These are phyloP conservation scores for Claviceps sp. DNA, from an alignment of 2,329 filamentous ascomycete genomes.

Conservation along the genomic window DNA sequence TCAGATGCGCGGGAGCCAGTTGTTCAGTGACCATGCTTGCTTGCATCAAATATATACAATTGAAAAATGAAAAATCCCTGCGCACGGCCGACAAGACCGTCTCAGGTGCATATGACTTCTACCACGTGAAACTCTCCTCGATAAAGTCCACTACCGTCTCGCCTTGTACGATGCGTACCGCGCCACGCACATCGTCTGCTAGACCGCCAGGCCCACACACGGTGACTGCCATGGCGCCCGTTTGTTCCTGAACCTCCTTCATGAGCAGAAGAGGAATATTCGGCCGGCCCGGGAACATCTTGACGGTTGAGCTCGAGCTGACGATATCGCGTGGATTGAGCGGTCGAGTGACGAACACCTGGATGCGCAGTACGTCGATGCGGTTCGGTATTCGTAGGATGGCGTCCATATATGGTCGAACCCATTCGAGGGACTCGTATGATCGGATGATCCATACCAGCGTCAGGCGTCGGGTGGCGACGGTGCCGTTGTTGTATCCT, in stretches of 20 bases:
- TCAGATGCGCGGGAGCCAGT: no score
- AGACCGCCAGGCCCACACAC: constrained; percentile 65
- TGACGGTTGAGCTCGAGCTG: constrained; percentile 64
- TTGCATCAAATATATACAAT: no score
- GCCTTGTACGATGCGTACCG: constrained; percentile 50
- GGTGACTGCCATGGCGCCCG: constrained; percentile 79
- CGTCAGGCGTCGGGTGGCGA: constrained; percentile 68
- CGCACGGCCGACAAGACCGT: no score
- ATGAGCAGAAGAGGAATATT: constrained; percentile 67
- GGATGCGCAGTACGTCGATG: constrained; percentile 69
- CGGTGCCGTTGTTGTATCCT: constrained; percentile 54
- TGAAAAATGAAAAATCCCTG: no score
- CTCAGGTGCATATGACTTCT: constrained; percentile 6
- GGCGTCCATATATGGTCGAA: constrained; percentile 68
- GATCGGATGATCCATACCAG: constrained; percentile 91
- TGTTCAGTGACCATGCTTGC: no score
- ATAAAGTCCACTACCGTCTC: constrained; percentile 57
- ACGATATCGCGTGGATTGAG: constrained; percentile 71
- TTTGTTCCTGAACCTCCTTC: constrained; percentile 67
- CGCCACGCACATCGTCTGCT: constrained; percentile 61
- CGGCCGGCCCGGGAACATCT: constrained; percentile 84
- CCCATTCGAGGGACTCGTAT: constrained; percentile 83
- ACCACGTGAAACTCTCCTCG: constrained; percentile 65
- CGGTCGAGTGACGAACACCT: constrained; percentile 82
- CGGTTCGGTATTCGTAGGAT: constrained; percentile 68